These are phyloP conservation scores for Acer negundo DNA, from an alignment of 345 rosid genomes.

Conservation along the genomic window DNA sequence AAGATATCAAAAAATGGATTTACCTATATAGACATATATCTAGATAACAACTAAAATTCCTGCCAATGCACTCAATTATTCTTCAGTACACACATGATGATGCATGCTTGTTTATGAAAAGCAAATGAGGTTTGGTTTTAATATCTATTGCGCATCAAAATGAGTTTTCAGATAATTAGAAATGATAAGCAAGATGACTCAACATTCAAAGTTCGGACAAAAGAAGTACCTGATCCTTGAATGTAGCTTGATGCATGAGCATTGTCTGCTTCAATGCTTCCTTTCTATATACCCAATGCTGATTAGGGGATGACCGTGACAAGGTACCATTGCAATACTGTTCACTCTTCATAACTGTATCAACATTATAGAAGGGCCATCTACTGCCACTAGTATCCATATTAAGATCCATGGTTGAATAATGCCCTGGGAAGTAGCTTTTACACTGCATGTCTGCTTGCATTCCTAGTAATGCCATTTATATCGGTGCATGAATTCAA, in stretches of 20 bases:
- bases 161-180: neutral
- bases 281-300: slow-evolving; percentile 33
- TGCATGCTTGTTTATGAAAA: neutral
- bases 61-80: neutral
- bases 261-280: slow-evolving; percentile 50
- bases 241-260: slow-evolving; percentile 60
- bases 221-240: slow-evolving; percentile 54
- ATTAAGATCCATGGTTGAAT: slow-evolving; percentile 29
- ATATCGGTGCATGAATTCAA: slow-evolving; percentile 11
- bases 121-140: neutral
- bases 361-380: slow-evolving; percentile 36
- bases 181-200: neutral
- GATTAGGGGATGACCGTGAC: slow-evolving; percentile 24
- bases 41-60: neutral
- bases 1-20: neutral
- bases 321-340: slow-evolving; percentile 30
- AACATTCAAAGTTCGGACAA: neutral
- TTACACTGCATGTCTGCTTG: slow-evolving; percentile 43
- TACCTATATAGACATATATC: neutral
- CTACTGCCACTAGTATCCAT: slow-evolving; percentile 28
- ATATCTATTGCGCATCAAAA: neutral
- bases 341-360: slow-evolving; percentile 27
- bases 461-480: slow-evolving; percentile 35
- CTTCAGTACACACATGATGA: neutral
- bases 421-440: slow-evolving; percentile 29